Evolutionary conservation across 345 rosid species (phyloP).

Genomic region (Zanthoxylum bungeanum): DNA sequence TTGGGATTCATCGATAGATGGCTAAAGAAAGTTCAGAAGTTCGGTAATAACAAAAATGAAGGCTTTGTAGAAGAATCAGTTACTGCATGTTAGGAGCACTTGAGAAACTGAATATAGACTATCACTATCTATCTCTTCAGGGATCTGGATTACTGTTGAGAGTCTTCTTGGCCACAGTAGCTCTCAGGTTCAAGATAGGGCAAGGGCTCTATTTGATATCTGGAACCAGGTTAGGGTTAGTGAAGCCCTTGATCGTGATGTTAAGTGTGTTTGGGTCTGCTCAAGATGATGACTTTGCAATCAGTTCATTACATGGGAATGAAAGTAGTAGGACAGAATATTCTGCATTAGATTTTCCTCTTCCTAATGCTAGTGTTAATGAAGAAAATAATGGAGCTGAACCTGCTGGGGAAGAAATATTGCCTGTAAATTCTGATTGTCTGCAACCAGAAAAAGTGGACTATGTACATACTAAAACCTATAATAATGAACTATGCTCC

Average conservation of each 20-base stretch:
- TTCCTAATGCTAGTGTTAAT: conserved; percentile 29
- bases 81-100: conserved; percentile 65
- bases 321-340: conserved; percentile 34
- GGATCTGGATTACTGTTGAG: conserved; percentile 62
- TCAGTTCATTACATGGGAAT: conserved; percentile 18
- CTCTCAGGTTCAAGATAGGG: conserved; percentile 63
- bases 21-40: conserved; percentile 62
- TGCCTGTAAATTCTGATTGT: conserved; percentile 38
- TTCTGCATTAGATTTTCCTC: conserved; percentile 32
- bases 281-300: conserved; percentile 28
- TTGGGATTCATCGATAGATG: conserved; percentile 65
- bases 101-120: conserved; percentile 65
- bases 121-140: conserved; percentile 64
- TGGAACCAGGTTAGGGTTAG: conserved; percentile 46
- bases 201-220: conserved; percentile 53
- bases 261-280: conserved; percentile 28
- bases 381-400: conserved; percentile 37
- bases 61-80: conserved; percentile 67
- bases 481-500: too few relatives aligned
- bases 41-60: conserved; percentile 43
- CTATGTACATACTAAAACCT: too few relatives aligned
- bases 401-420: conserved; percentile 26
- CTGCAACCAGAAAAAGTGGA: conserved; percentile 32
- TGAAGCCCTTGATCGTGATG: conserved; percentile 26
- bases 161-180: conserved; percentile 64